Percentiles rank a stretch among this genome's conserved stretches.
phyloP scores from a whole-genome alignment of 495 filamentous ascomycete genomes.

The Aspergillus affinis region DNA sequence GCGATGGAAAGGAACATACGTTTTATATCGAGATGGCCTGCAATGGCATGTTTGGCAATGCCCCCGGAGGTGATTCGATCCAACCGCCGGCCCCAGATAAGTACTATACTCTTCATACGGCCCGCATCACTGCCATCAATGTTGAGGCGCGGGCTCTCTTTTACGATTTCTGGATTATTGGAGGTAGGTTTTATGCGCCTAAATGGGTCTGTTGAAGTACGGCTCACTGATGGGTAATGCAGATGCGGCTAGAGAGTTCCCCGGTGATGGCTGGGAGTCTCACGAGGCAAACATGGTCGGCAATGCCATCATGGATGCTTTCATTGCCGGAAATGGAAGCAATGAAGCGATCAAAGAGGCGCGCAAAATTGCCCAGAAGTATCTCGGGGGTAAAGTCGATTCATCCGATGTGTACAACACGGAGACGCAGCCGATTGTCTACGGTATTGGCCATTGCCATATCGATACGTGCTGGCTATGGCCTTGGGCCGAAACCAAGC shows the following conservation, averaged over 20 bases:
- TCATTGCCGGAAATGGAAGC: slow-evolving; percentile 72
- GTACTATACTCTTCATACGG: slow-evolving; percentile 70
- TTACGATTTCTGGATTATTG: slow-evolving; percentile 95
- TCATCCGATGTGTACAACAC: slow-evolving; percentile 81
- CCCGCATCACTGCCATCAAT: slow-evolving; percentile 90
- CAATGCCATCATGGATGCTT: slow-evolving; percentile 86
- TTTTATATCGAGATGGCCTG: slow-evolving; percentile 99
- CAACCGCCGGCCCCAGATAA: slow-evolving; percentile 84
- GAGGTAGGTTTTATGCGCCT: slow-evolving; percentile 35
- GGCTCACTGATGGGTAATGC: not conserved
- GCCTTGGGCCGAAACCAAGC: slow-evolving; percentile 98
- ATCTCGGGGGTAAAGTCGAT: slow-evolving; percentile 78
- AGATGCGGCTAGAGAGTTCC: slow-evolving; percentile 80
- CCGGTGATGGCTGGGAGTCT: slow-evolving; percentile 76
- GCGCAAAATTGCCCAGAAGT: slow-evolving; percentile 77
- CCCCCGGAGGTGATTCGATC: slow-evolving; percentile 78
- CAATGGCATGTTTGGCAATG: slow-evolving; percentile 98
- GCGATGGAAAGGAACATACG: slow-evolving; percentile 80
- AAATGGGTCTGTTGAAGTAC: not conserved
- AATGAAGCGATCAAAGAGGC: slow-evolving; percentile 74
- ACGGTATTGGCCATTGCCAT: slow-evolving; percentile 91
- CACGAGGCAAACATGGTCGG: slow-evolving; percentile 80
- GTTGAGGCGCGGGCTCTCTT: slow-evolving; percentile 76
- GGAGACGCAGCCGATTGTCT: slow-evolving; percentile 71
- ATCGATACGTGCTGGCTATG: slow-evolving; percentile 98